Evolutionary conservation across 2,329 filamentous ascomycete genomes (phyloP).

Genomic region (Aspergillus proliferans): DNA sequence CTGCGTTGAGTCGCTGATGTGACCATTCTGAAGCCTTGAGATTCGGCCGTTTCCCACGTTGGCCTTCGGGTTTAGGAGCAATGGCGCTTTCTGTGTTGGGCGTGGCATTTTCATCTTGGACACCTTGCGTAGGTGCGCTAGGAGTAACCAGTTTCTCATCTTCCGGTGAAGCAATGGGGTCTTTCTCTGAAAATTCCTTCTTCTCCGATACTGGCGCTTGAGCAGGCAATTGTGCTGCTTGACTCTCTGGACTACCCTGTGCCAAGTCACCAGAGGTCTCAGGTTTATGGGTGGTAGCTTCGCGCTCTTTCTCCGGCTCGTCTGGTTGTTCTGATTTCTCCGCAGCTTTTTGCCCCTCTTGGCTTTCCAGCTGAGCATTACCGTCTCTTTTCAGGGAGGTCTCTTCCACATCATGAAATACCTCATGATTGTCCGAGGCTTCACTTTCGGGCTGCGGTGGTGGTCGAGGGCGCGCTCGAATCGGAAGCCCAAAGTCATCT

Average conservation of each 20-base stretch:
- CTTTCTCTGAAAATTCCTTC: not conserved
- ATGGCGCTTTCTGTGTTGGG: constrained; percentile 1
- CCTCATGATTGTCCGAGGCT: constrained; percentile 10
- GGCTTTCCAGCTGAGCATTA: not conserved
- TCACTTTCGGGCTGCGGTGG: constrained; percentile 9
- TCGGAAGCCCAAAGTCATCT: constrained; percentile 37
- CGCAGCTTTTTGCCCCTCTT: not conserved
- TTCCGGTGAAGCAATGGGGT: constrained; percentile 1
- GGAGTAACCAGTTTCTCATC: not conserved
- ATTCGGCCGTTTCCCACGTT: constrained; percentile 19
- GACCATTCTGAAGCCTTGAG: constrained; percentile 72
- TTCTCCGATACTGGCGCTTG: not conserved
- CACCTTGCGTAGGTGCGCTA: not conserved
- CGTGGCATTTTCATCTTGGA: constrained; percentile 4
- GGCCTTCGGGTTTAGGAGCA: constrained; percentile 9
- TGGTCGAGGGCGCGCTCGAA: constrained; percentile 20
- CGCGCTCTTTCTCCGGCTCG: not conserved
- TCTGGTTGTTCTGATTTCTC: not conserved
- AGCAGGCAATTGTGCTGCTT: not conserved
- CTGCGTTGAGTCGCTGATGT: constrained; percentile 67
- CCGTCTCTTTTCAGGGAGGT: not conserved
- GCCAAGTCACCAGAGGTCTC: constrained; percentile 3
- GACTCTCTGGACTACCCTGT: not conserved
- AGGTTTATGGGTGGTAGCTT: not conserved
- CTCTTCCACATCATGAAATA: constrained; percentile 17